phyloP scores from a whole-genome alignment of 805 yeast species.

The Wickerhamiella spandovensis region DNA sequence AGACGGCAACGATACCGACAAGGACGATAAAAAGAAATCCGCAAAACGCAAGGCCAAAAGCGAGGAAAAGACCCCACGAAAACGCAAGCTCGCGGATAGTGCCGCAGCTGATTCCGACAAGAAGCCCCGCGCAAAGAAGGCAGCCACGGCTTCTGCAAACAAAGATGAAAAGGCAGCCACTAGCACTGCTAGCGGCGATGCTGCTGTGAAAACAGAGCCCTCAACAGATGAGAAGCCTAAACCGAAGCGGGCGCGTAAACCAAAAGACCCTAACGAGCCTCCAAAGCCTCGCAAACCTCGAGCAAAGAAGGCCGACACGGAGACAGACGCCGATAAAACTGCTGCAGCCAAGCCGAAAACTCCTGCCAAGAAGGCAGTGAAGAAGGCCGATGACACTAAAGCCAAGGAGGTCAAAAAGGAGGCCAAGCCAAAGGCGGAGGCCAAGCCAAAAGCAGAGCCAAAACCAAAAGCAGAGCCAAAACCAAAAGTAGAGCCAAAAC shows the following conservation, averaged over 20 bases:
- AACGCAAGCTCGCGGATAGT: slow-evolving; percentile 1
- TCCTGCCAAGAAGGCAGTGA: not conserved
- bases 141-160: not conserved
- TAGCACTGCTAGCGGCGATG: not conserved
- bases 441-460: too few relatives aligned
- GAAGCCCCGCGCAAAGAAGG: not conserved
- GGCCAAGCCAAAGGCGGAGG: not conserved
- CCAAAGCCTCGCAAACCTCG: slow-evolving; percentile 2
- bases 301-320: not conserved
- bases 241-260: not conserved
- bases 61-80: slow-evolving; percentile 4
- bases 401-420: slow-evolving; percentile 2
- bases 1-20: slow-evolving; percentile 6
- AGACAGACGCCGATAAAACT: slow-evolving; percentile 25
- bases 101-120: not conserved
- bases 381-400: not conserved
- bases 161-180: not conserved
- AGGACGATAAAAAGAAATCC: slow-evolving; percentile 13
- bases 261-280: slow-evolving; percentile 1
- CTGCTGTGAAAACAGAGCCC: not conserved
- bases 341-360: too few relatives aligned
- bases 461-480: not conserved
- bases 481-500: not conserved
- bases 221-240: slow-evolving; percentile 3
- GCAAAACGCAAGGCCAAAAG: slow-evolving; percentile 10